Evolutionary conservation across 2,329 filamentous ascomycete genomes (phyloP).

Genomic region (Fusarium redolens): DNA sequence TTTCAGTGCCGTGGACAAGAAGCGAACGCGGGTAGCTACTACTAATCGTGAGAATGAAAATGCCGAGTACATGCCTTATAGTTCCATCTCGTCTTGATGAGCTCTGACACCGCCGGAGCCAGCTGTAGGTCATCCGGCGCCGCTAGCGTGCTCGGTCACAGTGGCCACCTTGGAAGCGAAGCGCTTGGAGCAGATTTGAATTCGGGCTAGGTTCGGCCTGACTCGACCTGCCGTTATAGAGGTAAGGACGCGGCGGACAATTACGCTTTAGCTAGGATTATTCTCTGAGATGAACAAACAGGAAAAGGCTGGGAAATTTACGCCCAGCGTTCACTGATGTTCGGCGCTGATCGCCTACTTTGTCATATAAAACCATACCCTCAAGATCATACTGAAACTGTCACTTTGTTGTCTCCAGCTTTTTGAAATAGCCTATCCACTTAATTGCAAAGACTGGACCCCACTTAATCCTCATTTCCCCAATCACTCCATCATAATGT

Average conservation of each 20-base stretch:
- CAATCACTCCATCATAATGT: not conserved
- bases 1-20: fast-evolving
- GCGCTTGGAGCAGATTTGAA: not conserved
- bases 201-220: not conserved
- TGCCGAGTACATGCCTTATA: not conserved
- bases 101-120: not conserved
- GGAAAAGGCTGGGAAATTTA: too few relatives aligned
- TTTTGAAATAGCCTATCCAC: too few relatives aligned
- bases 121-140: not conserved
- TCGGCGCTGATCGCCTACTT: too few relatives aligned
- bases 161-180: not conserved
- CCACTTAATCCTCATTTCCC: too few relatives aligned
- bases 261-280: too few relatives aligned
- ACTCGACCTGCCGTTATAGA: not conserved
- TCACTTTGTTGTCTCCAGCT: too few relatives aligned
- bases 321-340: too few relatives aligned
- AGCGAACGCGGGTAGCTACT: fast-evolving
- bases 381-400: too few relatives aligned
- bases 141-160: not conserved
- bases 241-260: too few relatives aligned
- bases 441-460: fast-evolving
- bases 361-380: too few relatives aligned
- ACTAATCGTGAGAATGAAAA: not conserved
- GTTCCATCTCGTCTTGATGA: not conserved
- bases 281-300: too few relatives aligned